Evolutionary conservation across 169 alveolate genomes (phyloP), one percentile per base, ranked within the genome.

Genomic region (Cryptosporidium ryanae): DNA sequence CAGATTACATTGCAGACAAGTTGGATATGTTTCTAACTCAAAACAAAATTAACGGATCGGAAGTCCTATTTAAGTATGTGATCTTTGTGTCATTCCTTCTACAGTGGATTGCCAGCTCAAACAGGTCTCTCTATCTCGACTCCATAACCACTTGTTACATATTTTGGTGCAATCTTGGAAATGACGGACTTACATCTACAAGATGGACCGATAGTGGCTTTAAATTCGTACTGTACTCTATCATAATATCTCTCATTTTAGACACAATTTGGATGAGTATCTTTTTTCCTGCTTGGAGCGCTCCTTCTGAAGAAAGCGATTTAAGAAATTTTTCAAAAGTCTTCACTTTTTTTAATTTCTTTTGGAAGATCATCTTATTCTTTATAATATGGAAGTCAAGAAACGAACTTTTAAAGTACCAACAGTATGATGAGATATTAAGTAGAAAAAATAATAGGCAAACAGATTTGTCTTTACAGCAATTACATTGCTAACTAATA

Each of bases 21-120:
- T n/a, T 76, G 17, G 87, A 76, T 29, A 61, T 12, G 52, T 59
- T 61, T 5, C 59, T 76, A 1, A 76, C 68, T 29, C 87, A 76
- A 59, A 27, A 57, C 29, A 76, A 61, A 31, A 61, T 76, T 6
- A 76, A 57, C 27, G 76, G 71, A 4, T 63, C 70, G 8, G 71
- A 55, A 12, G 71, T 76, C 1, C 59, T 76, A 23, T 76, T 57
- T 29, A 76, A 76, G 59, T 76, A 76, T 61, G 71, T 76, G 5
- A 76, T 76, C 15, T 76, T 76, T 15, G 59, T 76, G 2, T 76
- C 87, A n/a, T 76, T 76, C 23, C 52, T 55, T 4, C 76, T 76
- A 7, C 87, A 76, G 34, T 76, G 87, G 87, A 76, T 76, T 59
- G 76, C 87, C 3, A 76, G 87, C 44, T 67, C 87, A 18, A 76